Evolutionary conservation across 352 stramenopile genomes (phyloP), one percentile per base, ranked within the genome.

Genomic region (Poterioochromonas sp.): DNA sequence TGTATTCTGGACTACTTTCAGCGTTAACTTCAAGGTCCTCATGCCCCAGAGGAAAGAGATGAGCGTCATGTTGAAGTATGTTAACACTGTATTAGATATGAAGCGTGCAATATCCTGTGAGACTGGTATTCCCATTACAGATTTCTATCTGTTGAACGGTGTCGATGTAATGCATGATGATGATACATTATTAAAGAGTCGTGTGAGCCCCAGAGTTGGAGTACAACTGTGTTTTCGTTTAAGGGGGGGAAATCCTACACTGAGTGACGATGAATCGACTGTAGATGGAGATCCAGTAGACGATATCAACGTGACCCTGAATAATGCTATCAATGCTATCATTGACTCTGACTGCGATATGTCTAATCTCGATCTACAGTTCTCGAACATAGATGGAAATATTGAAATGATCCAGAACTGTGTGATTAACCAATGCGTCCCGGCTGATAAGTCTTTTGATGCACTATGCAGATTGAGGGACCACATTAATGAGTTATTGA

Each of bases 401-500:
- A 68, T 68, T 68, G 58, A 68, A 68, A 68, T 58, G 47, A 58
- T 58, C 47, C 47, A 58, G 47, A 58, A 58, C 58, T 68, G 58
- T 35, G 58, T 68, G 15, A 35, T 68, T 18, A 68, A 68, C 29
- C 15, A 68, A 35, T 35, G 58, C 58, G 58, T 68, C 58, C 58
- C 58, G 15, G 58, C 15, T 35, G 58, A 68, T 35, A 68, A 68
- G 58, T 68, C 29, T 35, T 68, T 68, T 68, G 58, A 68, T 35
- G 58, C 58, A 68, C 58, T 68, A 68, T 68, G 58, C 58, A 68
- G 58, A 68, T 35, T 68, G 29, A 18, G 58, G 58, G 58, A 68
- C 29, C 58, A 68, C 58, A 68, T 68, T 68, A 68, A 68, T 68
- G 58, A 68, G 58, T 68, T 68, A 68, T 68, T 68, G 58, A 68